Evolutionary conservation across 2,329 filamentous ascomycete species (phyloP).

Genomic region (Trichoderma simmonsii): DNA sequence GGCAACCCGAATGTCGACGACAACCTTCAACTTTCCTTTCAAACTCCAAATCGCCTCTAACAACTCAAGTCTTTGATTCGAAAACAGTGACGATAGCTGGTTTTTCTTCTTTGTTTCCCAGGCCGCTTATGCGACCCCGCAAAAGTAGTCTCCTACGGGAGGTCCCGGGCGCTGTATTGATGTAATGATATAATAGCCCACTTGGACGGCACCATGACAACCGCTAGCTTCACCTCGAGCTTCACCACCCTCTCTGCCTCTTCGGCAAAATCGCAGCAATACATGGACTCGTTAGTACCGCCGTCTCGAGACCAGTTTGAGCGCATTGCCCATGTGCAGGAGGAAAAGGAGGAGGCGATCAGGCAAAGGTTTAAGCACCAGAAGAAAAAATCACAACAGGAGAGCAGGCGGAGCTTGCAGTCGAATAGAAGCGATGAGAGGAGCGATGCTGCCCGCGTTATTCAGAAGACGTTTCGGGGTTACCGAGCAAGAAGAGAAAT

Average conservation of each 20-base stretch:
- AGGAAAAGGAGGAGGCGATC: slow-evolving; percentile 43
- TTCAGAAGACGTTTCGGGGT: slow-evolving; percentile 73
- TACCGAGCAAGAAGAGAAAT: slow-evolving; percentile 71
- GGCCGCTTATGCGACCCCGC: slow-evolving; percentile 16
- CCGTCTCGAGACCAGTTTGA: slow-evolving; percentile 47
- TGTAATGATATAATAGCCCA: neutral
- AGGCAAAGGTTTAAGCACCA: slow-evolving; percentile 40
- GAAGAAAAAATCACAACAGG: slow-evolving; percentile 35
- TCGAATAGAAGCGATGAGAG: slow-evolving; percentile 23
- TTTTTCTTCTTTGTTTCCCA: neutral
- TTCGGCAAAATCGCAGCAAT: slow-evolving; percentile 37
- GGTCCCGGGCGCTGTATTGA: neutral
- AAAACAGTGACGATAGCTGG: neutral
- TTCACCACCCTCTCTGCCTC: slow-evolving; percentile 1
- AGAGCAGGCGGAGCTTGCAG: slow-evolving; percentile 27
- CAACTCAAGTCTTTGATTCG: neutral
- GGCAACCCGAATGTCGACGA: neutral
- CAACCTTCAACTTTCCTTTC: neutral
- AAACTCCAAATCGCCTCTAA: neutral
- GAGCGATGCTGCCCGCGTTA: slow-evolving; percentile 51
- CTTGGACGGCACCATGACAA: slow-evolving; percentile 9
- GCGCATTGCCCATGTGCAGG: slow-evolving; percentile 49
- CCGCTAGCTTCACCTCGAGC: slow-evolving; percentile 16
- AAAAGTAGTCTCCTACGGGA: slow-evolving; percentile 14
- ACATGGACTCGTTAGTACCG: slow-evolving; percentile 49